Evolutionary conservation across 108 stramenopile genomes (phyloP).

Genomic region (Thalassiosira profunda): DNA sequence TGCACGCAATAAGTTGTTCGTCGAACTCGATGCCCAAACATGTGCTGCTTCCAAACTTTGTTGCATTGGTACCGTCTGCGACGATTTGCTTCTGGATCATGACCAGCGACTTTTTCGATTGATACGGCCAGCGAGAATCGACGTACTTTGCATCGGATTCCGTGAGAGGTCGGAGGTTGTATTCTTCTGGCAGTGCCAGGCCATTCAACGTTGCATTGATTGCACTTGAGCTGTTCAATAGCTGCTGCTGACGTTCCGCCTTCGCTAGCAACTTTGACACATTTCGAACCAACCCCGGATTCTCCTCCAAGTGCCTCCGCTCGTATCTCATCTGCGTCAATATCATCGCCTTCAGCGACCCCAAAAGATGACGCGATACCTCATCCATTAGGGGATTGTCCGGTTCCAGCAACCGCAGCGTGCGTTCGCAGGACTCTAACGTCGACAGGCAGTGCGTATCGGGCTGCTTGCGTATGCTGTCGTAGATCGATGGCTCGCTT

Average conservation of each 20-base stretch:
- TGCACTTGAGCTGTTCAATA: slow-evolving; percentile 18
- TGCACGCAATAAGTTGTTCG: slow-evolving; percentile 35
- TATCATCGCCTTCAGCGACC: slow-evolving; percentile 19
- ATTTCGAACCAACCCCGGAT: slow-evolving; percentile 14
- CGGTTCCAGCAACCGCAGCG: slow-evolving; percentile 41
- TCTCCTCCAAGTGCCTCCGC: background rate
- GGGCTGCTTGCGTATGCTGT: slow-evolving; percentile 60
- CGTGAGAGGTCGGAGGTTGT: slow-evolving; percentile 8
- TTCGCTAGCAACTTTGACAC: slow-evolving; percentile 20
- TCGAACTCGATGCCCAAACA: slow-evolving; percentile 53
- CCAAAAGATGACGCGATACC: slow-evolving; percentile 14
- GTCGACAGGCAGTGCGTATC: slow-evolving; percentile 62
- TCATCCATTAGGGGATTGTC: background rate
- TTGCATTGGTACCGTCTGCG: slow-evolving; percentile 13
- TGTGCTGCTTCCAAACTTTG: slow-evolving; percentile 7
- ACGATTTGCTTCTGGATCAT: slow-evolving; percentile 24
- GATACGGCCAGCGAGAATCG: slow-evolving; percentile 30
- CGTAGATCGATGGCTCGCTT: slow-evolving; percentile 38
- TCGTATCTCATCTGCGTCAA: slow-evolving; percentile 29
- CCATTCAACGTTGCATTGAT: background rate
- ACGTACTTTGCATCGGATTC: slow-evolving; percentile 26
- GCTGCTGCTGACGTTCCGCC: slow-evolving; percentile 12
- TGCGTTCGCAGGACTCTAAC: slow-evolving; percentile 52
- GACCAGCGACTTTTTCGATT: slow-evolving; percentile 6
- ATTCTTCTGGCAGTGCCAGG: background rate